Evolutionary conservation across 2,329 filamentous ascomycete genomes (phyloP).

Genomic region (Claviceps maximensis): DNA sequence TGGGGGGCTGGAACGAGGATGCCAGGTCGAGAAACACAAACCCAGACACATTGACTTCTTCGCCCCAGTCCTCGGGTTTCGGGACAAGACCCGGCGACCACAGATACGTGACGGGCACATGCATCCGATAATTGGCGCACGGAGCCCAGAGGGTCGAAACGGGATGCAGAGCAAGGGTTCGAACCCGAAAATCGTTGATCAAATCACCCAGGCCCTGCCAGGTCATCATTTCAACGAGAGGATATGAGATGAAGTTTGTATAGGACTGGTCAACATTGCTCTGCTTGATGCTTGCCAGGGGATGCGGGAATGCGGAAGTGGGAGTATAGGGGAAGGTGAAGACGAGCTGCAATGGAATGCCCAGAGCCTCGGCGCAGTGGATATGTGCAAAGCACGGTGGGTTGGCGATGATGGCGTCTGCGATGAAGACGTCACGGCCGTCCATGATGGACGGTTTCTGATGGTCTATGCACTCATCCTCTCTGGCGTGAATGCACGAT

Average conservation of each 20-base stretch:
- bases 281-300: slow-evolving; percentile 60
- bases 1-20: slow-evolving; percentile 44
- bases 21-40: slow-evolving; percentile 67
- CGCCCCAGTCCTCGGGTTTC: slow-evolving; percentile 55
- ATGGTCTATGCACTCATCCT: slow-evolving; percentile 43
- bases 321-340: slow-evolving; percentile 79
- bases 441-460: slow-evolving; percentile 20
- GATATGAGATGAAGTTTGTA: slow-evolving; percentile 70
- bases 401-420: slow-evolving; percentile 76
- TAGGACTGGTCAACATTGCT: slow-evolving; percentile 60
- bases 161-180: slow-evolving; percentile 57
- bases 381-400: slow-evolving; percentile 67
- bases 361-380: slow-evolving; percentile 66
- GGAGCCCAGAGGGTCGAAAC: slow-evolving; percentile 68
- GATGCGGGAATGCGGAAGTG: slow-evolving; percentile 63
- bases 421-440: slow-evolving; percentile 40
- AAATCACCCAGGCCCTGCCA: slow-evolving; percentile 82
- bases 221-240: slow-evolving; percentile 72
- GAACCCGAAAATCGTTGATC: slow-evolving; percentile 59
- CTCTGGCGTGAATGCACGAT: slow-evolving; percentile 60
- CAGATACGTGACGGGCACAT: slow-evolving; percentile 64
- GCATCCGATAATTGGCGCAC: slow-evolving; percentile 56
- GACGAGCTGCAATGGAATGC: slow-evolving; percentile 71
- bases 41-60: slow-evolving; percentile 59
- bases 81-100: slow-evolving; percentile 55